Percentiles rank a stretch among this genome's conserved stretches.
phyloP scores from a whole-genome alignment of 768 basidiomycete species.

The Boletus patriciae region DNA sequence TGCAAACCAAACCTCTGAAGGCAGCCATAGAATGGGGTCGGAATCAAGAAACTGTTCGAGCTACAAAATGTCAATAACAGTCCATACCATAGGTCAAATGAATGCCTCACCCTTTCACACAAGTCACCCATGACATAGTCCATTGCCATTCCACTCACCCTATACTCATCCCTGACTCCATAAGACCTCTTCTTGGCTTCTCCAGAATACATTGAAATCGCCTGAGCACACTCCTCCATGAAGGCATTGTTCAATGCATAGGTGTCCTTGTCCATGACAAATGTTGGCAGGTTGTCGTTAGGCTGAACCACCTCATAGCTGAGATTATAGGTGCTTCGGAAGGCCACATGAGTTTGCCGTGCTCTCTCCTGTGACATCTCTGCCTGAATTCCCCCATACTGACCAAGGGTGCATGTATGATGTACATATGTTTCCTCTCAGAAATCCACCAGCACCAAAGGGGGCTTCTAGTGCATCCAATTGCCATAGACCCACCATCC shows the following conservation, averaged over 20 bases:
- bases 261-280: not conserved
- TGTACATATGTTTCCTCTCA: constrained; percentile 3
- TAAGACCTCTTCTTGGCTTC: constrained; percentile 5
- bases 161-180: constrained; percentile 11
- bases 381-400: constrained; percentile 12
- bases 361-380: constrained; percentile 8
- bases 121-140: not conserved
- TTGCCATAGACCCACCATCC: not conserved
- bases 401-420: constrained; percentile 5
- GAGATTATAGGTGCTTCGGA: constrained; percentile 17
- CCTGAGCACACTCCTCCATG: not conserved
- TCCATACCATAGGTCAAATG: not conserved
- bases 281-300: not conserved
- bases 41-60: not conserved
- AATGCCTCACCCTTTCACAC: not conserved
- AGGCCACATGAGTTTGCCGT: constrained; percentile 9
- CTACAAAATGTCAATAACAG: not conserved
- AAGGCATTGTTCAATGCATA: constrained; percentile 8
- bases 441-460: constrained; percentile 9
- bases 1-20: constrained; percentile 9
- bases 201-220: constrained; percentile 1
- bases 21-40: not conserved
- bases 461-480: constrained; percentile 1
- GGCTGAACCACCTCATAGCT: constrained; percentile 9
- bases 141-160: constrained; percentile 3